phyloP scores from a whole-genome alignment of 441 rosid species.

The Macaranga tanarius region DNA sequence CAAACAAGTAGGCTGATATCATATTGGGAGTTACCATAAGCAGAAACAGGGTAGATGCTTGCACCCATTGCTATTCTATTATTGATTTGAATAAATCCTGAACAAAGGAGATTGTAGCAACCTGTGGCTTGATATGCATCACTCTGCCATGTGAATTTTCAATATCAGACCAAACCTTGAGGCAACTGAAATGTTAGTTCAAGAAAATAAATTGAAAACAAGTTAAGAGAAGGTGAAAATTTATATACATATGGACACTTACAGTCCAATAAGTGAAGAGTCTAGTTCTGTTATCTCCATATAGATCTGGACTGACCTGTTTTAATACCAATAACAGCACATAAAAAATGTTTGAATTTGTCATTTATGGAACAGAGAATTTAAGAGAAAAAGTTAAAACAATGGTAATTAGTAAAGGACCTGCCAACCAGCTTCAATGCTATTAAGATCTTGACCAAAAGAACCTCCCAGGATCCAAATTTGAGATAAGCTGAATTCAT shows the following conservation, averaged over 20 bases:
- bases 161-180: too few species aligned
- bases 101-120: conserved; percentile 89
- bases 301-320: conserved; percentile 90
- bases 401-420: conserved; percentile 24
- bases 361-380: not conserved
- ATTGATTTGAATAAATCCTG: conserved; percentile 80
- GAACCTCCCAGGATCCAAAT: conserved; percentile 91
- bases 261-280: conserved; percentile 98
- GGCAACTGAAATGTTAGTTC: too few species aligned
- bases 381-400: not conserved
- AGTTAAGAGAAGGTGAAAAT: not conserved
- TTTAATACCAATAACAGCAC: not conserved
- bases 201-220: conserved; percentile 6
- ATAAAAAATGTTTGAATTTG: not conserved
- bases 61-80: conserved; percentile 87
- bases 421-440: conserved; percentile 99
- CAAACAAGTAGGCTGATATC: conserved; percentile 82
- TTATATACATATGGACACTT: conserved; percentile 29
- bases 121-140: conserved; percentile 95
- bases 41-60: conserved; percentile 79
- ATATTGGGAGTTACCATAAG: conserved; percentile 63
- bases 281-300: conserved; percentile 93
- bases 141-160: conserved; percentile 44
- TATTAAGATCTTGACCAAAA: conserved; percentile 83
- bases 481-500: conserved; percentile 93